Conservation (phyloP, 179 eudicot genomes). For the Amaranthus tricolor region DNA sequence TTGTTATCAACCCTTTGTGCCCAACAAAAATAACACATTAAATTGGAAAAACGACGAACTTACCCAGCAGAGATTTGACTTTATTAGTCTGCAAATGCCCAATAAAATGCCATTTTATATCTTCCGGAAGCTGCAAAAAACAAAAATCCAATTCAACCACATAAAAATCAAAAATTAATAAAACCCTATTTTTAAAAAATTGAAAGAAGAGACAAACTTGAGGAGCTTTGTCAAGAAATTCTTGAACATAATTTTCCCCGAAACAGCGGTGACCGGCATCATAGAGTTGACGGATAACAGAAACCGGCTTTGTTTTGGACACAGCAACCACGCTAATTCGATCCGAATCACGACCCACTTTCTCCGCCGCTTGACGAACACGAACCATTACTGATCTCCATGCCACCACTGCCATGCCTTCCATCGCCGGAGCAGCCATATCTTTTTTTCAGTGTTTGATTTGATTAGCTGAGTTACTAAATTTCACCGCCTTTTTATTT, state of each 20-base stretch:
- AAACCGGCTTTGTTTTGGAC: conserved; percentile 74
- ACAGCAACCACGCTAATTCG: conserved; percentile 73
- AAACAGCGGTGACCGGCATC: conserved; percentile 85
- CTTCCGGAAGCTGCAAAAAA: conserved; percentile 74
- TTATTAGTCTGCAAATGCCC: conserved; percentile 98
- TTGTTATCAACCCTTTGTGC: no score
- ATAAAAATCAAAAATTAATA: background rate
- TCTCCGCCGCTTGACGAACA: conserved; percentile 63
- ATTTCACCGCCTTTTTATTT: no score
- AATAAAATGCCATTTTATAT: conserved; percentile 94
- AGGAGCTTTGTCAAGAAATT: conserved; percentile 82
- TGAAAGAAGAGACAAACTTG: conserved; percentile 45
- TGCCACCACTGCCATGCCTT: conserved; percentile 60
- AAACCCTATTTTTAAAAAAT: background rate
- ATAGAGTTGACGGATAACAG: conserved; percentile 69
- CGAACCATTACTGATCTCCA: conserved; percentile 65
- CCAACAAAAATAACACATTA: no score
- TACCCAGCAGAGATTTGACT: conserved; percentile 91
- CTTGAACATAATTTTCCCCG: conserved; percentile 93
- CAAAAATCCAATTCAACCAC: background rate
- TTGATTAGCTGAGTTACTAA: no score
- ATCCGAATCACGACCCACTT: conserved; percentile 50
- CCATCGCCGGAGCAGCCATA: conserved; percentile 45
- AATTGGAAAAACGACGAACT: conserved; percentile 13
- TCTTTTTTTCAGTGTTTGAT: background rate